Base-by-base conservation (phyloP, 2,329 filamentous ascomycete genomes). In the Pseudocercospora crystallina region DNA sequence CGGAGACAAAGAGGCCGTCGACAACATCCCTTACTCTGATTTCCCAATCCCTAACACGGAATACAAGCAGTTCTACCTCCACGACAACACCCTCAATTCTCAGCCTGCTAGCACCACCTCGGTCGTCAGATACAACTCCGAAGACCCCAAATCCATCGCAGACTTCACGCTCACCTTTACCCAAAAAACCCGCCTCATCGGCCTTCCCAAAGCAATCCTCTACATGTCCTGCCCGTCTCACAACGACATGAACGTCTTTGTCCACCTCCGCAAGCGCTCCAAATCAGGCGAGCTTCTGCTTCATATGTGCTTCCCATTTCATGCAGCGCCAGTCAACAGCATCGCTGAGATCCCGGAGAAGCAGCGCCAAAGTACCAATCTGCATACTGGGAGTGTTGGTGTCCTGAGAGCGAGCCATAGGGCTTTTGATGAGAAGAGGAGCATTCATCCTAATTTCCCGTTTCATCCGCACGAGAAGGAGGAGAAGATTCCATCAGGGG, bases 171-270 rank as follows among this genome's bases (percentile, higher is more conserved):
- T 71, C 49, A 74, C 63, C 0, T 78, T 79, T 51, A 14, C 60
- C 2, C 59, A 73, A 38, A 59, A 61, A 2, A 69, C 73, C 0
- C 62, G 69, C 3, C 57, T 80, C 1, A 70, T 76, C n/a, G 77
- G 76, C 1, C 61, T 76, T 0, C 69, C 76, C 7, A 79, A 78
- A 57, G 73, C 74, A 0, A 60, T 73, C 0, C 60, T 80, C 0
- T 76, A 75, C 62, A 72, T 62, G 30, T 77, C 62, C 20, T 58
- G 50, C 32, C 26, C 43, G 1, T 51, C 56, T 11, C 46, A 53
- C 38, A 51, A 61, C 43, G 57, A 61, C 47, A 48, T 63, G 43
- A 45, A 56, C 37, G 43, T 63, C 14, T 61, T 55, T 43, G 53
- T 59, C 3, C 44, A 46, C 15, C 33, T 63, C 2, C 51, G 54